phyloP scores from a whole-genome alignment of 2,329 filamentous ascomycete genomes.

The Talaromyces pinophilus region DNA sequence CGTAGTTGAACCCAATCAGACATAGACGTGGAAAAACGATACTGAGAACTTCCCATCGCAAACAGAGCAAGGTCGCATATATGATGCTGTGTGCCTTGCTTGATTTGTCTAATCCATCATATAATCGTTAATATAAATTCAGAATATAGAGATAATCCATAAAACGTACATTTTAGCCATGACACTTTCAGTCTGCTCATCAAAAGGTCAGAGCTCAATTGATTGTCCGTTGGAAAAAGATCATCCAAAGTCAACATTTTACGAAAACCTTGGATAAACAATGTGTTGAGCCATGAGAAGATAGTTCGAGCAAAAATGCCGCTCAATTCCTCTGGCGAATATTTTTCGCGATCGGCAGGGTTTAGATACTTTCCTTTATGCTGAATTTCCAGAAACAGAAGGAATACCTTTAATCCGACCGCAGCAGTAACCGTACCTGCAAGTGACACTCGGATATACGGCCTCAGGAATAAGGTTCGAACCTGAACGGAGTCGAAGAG shows the following conservation, averaged over 20 bases:
- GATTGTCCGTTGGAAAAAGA: conserved; percentile 47
- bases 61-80: conserved; percentile 11
- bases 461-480: conserved; percentile 41
- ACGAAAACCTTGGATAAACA: conserved; percentile 50
- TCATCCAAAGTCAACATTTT: conserved; percentile 45
- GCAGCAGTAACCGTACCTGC: conserved; percentile 36
- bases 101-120: conserved; percentile 9
- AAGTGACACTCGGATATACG: conserved; percentile 38
- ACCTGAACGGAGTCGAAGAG: conserved; percentile 44
- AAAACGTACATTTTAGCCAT: conserved; percentile 1
- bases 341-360: not conserved
- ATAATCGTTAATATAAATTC: not conserved
- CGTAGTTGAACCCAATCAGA: conserved; percentile 39
- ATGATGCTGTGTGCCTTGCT: not conserved
- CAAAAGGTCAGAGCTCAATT: conserved; percentile 34
- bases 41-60: conserved; percentile 35
- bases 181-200: conserved; percentile 1
- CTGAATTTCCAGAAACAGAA: conserved; percentile 27
- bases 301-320: conserved; percentile 47
- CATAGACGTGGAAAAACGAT: conserved; percentile 35
- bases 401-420: conserved; percentile 2
- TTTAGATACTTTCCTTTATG: conserved; percentile 27
- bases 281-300: conserved; percentile 53
- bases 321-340: conserved; percentile 50
- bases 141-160: not conserved